These are phyloP conservation scores for Pichia sp. DNA, from an alignment of 1,139 yeast genomes.

Conservation along the genomic window DNA sequence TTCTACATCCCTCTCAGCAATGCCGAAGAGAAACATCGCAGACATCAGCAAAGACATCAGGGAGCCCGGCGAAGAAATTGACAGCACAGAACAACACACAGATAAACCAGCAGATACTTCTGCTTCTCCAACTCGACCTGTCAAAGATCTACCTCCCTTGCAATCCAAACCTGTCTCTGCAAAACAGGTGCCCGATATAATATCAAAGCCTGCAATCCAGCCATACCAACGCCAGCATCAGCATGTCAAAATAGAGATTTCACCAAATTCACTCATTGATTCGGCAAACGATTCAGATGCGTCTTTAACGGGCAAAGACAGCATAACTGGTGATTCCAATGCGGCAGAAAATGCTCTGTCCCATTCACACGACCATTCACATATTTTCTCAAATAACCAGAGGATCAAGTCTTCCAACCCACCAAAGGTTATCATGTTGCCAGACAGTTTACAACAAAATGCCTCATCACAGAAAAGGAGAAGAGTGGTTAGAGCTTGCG, in stretches of 20 bases:
- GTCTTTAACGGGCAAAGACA: no score
- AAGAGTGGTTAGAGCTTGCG: conserved; percentile 84
- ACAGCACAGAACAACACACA: neutral
- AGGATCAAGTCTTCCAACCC: conserved; percentile 15
- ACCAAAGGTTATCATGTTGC: conserved; percentile 29
- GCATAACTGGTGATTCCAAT: no score
- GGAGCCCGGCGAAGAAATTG: no score
- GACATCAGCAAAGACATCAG: no score
- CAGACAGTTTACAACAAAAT: conserved; percentile 18
- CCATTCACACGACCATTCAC: neutral
- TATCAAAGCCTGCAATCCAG: no score
- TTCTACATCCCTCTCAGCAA: no score
- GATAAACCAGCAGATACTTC: no score
- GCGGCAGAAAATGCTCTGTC: no score
- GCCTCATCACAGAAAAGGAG: conserved; percentile 56
- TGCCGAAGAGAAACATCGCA: neutral
- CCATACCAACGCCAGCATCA: conserved; percentile 1
- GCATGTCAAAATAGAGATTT: conserved; percentile 9
- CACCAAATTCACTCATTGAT: neutral
- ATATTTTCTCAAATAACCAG: neutral
- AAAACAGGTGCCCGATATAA: no score
- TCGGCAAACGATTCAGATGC: neutral
- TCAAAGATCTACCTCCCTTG: neutral
- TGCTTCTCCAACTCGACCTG: neutral
- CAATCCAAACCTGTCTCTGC: no score